Percentiles rank a stretch among this genome's conserved stretches.
Evolutionary conservation across 768 basidiomycete genomes (phyloP).

Genomic region (Daedaleopsis nitida): DNA sequence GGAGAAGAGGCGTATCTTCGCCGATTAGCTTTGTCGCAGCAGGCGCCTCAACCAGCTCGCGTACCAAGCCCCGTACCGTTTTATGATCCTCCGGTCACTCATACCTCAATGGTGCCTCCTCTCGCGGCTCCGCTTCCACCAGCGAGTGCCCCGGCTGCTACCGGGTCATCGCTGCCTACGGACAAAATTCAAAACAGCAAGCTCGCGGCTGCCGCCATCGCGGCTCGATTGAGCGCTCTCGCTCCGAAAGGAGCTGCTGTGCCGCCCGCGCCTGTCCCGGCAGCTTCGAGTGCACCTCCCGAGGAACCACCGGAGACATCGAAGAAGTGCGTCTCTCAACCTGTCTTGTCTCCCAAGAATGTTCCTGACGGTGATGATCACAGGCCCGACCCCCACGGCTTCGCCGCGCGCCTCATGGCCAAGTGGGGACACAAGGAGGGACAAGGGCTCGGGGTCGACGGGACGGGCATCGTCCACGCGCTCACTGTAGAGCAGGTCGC

Average conservation of each 20-base stretch:
- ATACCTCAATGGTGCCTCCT: conserved; percentile 71
- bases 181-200: conserved; percentile 53
- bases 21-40: conserved; percentile 56
- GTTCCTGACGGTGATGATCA: background rate
- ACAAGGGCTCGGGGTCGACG: conserved; percentile 85
- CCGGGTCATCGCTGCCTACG: conserved; percentile 48
- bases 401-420: conserved; percentile 88
- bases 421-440: conserved; percentile 97
- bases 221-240: conserved; percentile 69
- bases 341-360: background rate
- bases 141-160: conserved; percentile 39
- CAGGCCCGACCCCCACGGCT: conserved; percentile 67
- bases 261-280: conserved; percentile 30
- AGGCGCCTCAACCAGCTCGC: conserved; percentile 25
- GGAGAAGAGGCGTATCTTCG: conserved; percentile 74
- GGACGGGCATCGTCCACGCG: conserved; percentile 86
- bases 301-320: conserved; percentile 34
- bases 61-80: conserved; percentile 22
- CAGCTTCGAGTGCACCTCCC: conserved; percentile 28
- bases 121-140: conserved; percentile 57
- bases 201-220: conserved; percentile 81
- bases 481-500: conserved; percentile 76
- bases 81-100: conserved; percentile 44
- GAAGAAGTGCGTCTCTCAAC: conserved; percentile 19
- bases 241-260: conserved; percentile 29